These are phyloP conservation scores for Eucalyptus tenuipes DNA, from an alignment of 345 rosid species.

Conservation along the genomic window DNA sequence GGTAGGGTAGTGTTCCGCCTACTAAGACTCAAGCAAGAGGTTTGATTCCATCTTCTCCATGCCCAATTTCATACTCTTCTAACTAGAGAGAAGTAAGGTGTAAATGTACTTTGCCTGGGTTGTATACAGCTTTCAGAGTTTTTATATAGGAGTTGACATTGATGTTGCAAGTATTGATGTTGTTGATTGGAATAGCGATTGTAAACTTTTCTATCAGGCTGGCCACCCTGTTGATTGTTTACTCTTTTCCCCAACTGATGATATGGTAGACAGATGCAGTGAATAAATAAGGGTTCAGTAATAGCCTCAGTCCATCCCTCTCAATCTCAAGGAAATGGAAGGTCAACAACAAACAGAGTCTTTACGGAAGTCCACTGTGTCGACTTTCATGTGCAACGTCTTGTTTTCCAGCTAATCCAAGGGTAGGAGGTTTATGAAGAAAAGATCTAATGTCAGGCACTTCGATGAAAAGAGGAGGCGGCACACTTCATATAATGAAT, in stretches of 20 bases:
- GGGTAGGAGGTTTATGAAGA: background rate
- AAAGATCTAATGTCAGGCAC: background rate
- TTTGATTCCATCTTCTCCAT: background rate
- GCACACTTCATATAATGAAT: background rate
- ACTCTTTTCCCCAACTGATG: background rate
- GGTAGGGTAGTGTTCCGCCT: background rate
- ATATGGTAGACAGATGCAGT: background rate
- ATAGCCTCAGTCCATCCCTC: background rate
- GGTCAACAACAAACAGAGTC: background rate
- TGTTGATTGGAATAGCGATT: background rate
- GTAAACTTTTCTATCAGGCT: background rate
- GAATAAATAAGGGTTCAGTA: background rate
- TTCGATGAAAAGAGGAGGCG: background rate
- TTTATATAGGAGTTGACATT: background rate
- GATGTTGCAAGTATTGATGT: background rate
- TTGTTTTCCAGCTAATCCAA: background rate
- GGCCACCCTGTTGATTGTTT: background rate
- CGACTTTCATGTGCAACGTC: background rate
- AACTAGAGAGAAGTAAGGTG: background rate
- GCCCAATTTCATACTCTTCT: background rate
- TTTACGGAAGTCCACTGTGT: background rate
- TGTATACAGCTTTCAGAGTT: background rate
- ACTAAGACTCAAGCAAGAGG: background rate
- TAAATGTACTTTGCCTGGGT: background rate
- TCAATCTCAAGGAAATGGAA: background rate